Evolutionary conservation across 108 stramenopile species (phyloP), one percentile per base, ranked within the genome.

Genomic region (Skeletonema grethae): DNA sequence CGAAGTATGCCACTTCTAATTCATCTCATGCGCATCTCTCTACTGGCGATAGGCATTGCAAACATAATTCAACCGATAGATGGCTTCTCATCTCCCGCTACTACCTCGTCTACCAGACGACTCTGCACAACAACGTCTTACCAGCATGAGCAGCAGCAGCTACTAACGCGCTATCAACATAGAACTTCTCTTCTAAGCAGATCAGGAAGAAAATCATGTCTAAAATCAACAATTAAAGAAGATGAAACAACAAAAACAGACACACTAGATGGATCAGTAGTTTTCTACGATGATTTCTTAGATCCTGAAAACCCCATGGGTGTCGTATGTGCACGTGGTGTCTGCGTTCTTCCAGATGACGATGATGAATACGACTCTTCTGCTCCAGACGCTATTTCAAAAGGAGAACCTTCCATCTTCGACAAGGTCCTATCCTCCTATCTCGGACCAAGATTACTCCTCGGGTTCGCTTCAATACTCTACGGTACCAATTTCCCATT

Each of bases 401-500:
- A 34, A 7, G 32, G 12, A 0, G 24, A 72, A 7, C 20, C 7
- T 53, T 61, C 67, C 16, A 41, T 69, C 18, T 16, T 45, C 31
- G 13, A 72, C 18, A 35, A 36, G 57, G 48, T 82, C 12, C 56
- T 84, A n/a, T 29, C 31, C 8, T 61, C 73, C 29, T 82, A 70
- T 53, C 34, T 71, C 11, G 82, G 84, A 12, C 86, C 88, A 7
- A 75, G 86, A 28, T n/a, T 77, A 43, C 24, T 87, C n/a, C 65
- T 89, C n/a, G 73, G 63, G 7, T 57, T 73, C 20, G 62, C 80
- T 5, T 85, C 86, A 25, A 64, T 81, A 29, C 58, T 88, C 0
- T 91, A 91, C 62, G 90, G 81, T 10, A 88, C 90, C 22, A 91
- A 88, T 70, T 91, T 88, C 70, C 87, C 90, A 8, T 69, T 91